These are phyloP conservation scores for Lippia alba DNA, from an alignment of 305 asterid species.

Conservation along the genomic window DNA sequence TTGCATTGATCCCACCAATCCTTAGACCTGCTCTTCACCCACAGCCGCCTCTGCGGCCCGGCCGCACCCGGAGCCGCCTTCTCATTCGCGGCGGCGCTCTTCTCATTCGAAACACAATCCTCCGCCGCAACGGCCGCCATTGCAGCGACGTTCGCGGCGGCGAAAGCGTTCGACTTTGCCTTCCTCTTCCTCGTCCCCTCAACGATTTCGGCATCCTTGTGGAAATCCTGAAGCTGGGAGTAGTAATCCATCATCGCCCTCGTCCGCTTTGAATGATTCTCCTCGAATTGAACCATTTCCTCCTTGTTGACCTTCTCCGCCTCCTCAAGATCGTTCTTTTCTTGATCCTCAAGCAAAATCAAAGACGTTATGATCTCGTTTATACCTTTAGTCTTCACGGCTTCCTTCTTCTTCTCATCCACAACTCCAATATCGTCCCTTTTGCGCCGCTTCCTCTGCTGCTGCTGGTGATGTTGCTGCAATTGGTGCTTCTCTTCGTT, in stretches of 20 bases:
- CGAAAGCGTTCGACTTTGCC: constrained; percentile 42
- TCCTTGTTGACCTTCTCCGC: constrained; percentile 50
- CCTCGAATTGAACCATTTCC: constrained; percentile 52
- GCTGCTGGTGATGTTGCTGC: constrained; percentile 1
- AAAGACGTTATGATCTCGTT: constrained; percentile 78
- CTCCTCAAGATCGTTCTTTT: constrained; percentile 57
- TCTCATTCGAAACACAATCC: constrained; percentile 34
- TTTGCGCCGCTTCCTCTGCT: neutral
- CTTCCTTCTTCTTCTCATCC: constrained; percentile 48
- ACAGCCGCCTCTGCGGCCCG: constrained; percentile 74
- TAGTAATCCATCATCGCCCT: constrained; percentile 66
- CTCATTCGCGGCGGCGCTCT: constrained; percentile 29
- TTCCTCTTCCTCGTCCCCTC: constrained; percentile 61
- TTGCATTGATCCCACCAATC: constrained; percentile 99
- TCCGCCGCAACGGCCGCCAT: constrained; percentile 37
- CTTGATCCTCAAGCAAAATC: constrained; percentile 75
- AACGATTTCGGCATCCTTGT: constrained; percentile 41
- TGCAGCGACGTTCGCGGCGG: constrained; percentile 42
- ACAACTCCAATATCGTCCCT: neutral
- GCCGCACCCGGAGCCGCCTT: constrained; percentile 45
- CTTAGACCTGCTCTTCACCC: constrained; percentile 88
- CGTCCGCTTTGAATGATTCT: constrained; percentile 51
- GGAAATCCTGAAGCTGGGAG: constrained; percentile 50
- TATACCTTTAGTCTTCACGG: constrained; percentile 68
- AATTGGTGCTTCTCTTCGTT: constrained; percentile 49